Evolutionary conservation across 257 asterid genomes (phyloP).

Genomic region (Solanum ossicruentum): DNA sequence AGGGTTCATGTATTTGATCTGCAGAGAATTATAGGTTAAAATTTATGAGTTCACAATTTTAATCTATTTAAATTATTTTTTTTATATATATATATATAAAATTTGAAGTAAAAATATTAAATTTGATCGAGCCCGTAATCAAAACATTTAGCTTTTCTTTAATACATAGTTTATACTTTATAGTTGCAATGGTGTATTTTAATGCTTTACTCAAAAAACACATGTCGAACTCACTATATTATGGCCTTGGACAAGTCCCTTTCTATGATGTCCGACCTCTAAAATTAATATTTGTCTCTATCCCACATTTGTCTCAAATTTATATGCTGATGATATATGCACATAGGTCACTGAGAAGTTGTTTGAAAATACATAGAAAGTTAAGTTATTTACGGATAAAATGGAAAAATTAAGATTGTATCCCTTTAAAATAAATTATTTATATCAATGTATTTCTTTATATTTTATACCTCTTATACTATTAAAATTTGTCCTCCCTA

Average conservation of each 20-base stretch:
- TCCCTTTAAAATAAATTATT: no score
- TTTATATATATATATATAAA: no score
- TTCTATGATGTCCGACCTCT: not conserved
- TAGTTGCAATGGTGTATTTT: not conserved
- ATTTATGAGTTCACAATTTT: not conserved
- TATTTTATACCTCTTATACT: no score
- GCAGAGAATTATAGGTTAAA: rapidly evolving
- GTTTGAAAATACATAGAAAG: not conserved
- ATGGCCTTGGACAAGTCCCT: not conserved
- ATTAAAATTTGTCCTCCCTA: no score
- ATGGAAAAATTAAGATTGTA: no score
- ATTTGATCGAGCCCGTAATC: not conserved
- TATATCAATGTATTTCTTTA: no score
- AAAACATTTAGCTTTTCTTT: not conserved
- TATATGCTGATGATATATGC: not conserved
- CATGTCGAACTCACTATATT: not conserved
- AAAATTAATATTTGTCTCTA: not conserved
- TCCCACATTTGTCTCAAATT: not conserved
- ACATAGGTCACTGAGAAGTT: not conserved
- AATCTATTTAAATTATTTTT: not conserved
- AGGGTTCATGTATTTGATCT: not conserved
- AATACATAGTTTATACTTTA: not conserved
- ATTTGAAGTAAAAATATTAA: no score
- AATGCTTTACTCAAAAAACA: not conserved
- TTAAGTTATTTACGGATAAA: no score